A percentile compares a stretch with the other conserved stretches of the same genome.
phyloP scores from a whole-genome alignment of 805 yeast species.

The Naumovozyma castellii region DNA sequence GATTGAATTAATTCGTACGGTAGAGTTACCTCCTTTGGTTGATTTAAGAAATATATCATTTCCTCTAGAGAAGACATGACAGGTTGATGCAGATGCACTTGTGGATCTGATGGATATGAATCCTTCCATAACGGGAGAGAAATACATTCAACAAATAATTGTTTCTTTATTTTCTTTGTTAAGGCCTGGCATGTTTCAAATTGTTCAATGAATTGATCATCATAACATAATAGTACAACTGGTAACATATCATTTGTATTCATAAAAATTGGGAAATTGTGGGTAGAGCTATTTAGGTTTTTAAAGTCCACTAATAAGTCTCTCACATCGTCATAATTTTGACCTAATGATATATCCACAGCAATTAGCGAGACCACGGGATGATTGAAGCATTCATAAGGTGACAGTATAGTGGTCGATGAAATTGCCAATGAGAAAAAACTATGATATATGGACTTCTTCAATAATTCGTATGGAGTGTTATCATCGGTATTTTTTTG shows the following conservation, averaged over 20 bases:
- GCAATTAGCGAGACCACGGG: conserved; percentile 71
- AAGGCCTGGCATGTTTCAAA: conserved; percentile 34
- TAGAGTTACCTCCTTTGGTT: conserved; percentile 7
- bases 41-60: conserved; percentile 12
- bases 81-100: conserved; percentile 24
- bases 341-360: conserved; percentile 34
- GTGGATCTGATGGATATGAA: conserved; percentile 3
- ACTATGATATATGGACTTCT: conserved; percentile 44
- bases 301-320: conserved; percentile 46
- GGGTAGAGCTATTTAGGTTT: conserved; percentile 33
- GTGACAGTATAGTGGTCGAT: conserved; percentile 50
- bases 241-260: conserved; percentile 55
- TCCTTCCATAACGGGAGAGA: conserved; percentile 23
- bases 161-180: conserved; percentile 35
- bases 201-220: conserved; percentile 37
- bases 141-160: conserved; percentile 31
- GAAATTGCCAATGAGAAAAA: conserved; percentile 47
- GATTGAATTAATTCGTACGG: conserved; percentile 15
- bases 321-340: conserved; percentile 43
- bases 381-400: conserved; percentile 81
- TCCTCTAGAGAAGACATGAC: conserved; percentile 24
- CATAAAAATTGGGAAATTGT: conserved; percentile 44
- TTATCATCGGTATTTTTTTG: conserved; percentile 20
- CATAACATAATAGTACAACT: conserved; percentile 42
- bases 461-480: conserved; percentile 27